Evolutionary conservation across 1,284 basidiomycete genomes (phyloP).

Genomic region (Pisolithus thermaeus): DNA sequence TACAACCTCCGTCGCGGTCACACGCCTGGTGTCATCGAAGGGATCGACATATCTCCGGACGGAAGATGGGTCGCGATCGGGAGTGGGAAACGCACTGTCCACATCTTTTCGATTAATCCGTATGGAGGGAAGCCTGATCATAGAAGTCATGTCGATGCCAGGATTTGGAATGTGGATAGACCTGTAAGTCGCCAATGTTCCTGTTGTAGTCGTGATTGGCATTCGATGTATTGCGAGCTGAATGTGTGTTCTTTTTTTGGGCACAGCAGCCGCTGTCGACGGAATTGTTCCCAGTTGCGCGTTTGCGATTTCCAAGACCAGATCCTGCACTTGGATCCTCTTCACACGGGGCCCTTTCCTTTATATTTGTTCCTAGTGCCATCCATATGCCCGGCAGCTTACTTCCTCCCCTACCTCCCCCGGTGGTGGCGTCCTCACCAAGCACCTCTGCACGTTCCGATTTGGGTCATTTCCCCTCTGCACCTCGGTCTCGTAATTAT

Average conservation of each 20-base stretch:
- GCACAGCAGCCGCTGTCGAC: slow-evolving; percentile 46
- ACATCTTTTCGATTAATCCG: slow-evolving; percentile 75
- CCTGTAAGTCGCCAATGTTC: slow-evolving; percentile 34
- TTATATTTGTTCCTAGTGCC: slow-evolving; percentile 47
- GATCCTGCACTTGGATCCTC: slow-evolving; percentile 26
- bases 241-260: background rate
- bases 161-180: slow-evolving; percentile 49
- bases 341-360: slow-evolving; percentile 40
- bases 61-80: slow-evolving; percentile 69
- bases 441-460: slow-evolving; percentile 31
- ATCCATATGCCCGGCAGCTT: slow-evolving; percentile 35
- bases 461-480: slow-evolving; percentile 30
- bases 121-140: slow-evolving; percentile 66
- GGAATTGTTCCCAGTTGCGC: slow-evolving; percentile 51
- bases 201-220: too few species aligned
- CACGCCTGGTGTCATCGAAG: slow-evolving; percentile 61
- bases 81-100: slow-evolving; percentile 57
- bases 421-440: slow-evolving; percentile 24
- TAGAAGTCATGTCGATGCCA: slow-evolving; percentile 55
- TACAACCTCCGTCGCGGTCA: slow-evolving; percentile 70
- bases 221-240: background rate
- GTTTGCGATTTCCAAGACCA: slow-evolving; percentile 41
- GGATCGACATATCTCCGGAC: slow-evolving; percentile 53
- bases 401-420: slow-evolving; percentile 29
- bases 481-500: slow-evolving; percentile 37